phyloP scores from a whole-genome alignment of 176 grass and related monocot species.

The Phoenix dactylifera region DNA sequence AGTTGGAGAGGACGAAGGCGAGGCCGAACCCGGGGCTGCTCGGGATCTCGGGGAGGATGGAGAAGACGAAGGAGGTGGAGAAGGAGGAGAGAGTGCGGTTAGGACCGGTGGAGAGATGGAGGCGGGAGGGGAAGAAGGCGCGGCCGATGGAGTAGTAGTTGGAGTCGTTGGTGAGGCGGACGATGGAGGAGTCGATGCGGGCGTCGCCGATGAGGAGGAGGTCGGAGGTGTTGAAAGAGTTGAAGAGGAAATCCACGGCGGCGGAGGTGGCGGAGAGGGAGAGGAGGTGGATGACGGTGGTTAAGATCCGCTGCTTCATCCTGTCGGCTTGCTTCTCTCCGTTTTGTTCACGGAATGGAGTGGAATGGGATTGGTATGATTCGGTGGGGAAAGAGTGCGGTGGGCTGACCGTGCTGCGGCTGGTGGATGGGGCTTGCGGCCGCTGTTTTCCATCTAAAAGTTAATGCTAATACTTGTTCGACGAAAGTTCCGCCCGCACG shows the following conservation, averaged over 20 bases:
- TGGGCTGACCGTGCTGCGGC: too few species aligned
- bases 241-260: constrained; percentile 16
- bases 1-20: too few species aligned
- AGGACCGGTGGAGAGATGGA: neutral
- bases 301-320: neutral
- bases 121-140: constrained; percentile 9
- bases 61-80: constrained; percentile 28
- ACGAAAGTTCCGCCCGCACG: too few species aligned
- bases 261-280: neutral
- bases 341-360: too few species aligned
- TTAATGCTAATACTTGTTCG: too few species aligned
- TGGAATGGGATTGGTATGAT: too few species aligned
- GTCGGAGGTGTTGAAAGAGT: constrained; percentile 17
- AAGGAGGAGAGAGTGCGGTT: constrained; percentile 10
- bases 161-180: constrained; percentile 21
- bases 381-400: too few species aligned
- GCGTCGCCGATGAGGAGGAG: constrained; percentile 19
- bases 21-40: too few species aligned
- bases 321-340: too few species aligned
- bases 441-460: too few species aligned
- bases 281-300: neutral
- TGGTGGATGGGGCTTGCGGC: too few species aligned
- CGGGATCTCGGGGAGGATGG: neutral
- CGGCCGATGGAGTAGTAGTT: constrained; percentile 15
- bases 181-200: neutral